These are phyloP conservation scores for Nemania bipapillata DNA, from an alignment of 2,329 filamentous ascomycete genomes.

Conservation along the genomic window DNA sequence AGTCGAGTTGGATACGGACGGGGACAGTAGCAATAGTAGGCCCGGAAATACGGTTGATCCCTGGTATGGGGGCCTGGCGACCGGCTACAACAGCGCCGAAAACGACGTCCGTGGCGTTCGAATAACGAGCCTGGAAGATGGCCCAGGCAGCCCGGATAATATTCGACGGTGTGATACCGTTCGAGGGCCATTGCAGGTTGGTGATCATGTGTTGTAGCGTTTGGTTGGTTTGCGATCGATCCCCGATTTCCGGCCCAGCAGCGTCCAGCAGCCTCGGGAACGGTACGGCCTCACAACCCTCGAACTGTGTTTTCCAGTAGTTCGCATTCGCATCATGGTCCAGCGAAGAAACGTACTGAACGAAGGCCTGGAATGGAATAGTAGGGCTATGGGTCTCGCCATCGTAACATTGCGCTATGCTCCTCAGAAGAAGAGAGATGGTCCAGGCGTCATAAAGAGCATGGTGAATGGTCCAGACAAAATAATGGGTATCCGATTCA, in stretches of 20 bases:
- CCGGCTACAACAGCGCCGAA: slow-evolving; percentile 58
- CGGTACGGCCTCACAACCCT: slow-evolving; percentile 22
- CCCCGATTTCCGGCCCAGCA: slow-evolving; percentile 34
- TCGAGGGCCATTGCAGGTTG: background rate
- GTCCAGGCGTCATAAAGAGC: slow-evolving; percentile 52
- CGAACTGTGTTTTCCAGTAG: slow-evolving; percentile 45
- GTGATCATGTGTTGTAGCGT: slow-evolving; percentile 10
- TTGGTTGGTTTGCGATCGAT: slow-evolving; percentile 43
- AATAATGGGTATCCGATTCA: slow-evolving; percentile 23
- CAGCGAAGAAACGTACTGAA: slow-evolving; percentile 17
- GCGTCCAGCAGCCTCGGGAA: slow-evolving; percentile 32
- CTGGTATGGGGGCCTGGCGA: slow-evolving; percentile 42
- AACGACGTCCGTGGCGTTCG: slow-evolving; percentile 53
- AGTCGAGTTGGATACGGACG: slow-evolving; percentile 51
- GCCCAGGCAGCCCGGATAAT: slow-evolving; percentile 57
- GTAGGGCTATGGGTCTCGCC: slow-evolving; percentile 9
- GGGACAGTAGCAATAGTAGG: slow-evolving; percentile 58
- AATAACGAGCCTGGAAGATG: slow-evolving; percentile 52
- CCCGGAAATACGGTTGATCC: slow-evolving; percentile 40
- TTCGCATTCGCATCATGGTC: slow-evolving; percentile 31
- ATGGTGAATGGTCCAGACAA: slow-evolving; percentile 50
- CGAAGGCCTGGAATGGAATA: slow-evolving; percentile 24
- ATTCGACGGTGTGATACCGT: slow-evolving; percentile 53
- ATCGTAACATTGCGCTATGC: slow-evolving; percentile 29
- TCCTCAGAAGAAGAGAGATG: slow-evolving; percentile 34